These are phyloP conservation scores for Gastrolobium bilobum DNA, from an alignment of 306 rosid species.

Conservation along the genomic window DNA sequence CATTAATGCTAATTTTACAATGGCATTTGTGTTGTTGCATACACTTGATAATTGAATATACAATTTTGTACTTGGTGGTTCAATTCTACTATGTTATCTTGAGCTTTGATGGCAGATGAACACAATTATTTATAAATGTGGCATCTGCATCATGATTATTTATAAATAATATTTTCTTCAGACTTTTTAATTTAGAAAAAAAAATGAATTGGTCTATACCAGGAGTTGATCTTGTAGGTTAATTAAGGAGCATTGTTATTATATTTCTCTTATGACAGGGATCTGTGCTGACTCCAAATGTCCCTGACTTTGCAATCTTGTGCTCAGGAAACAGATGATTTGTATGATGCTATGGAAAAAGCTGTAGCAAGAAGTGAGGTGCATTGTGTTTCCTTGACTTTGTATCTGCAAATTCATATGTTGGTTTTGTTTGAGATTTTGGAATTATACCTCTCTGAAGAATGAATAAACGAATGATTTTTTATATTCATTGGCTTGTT, in stretches of 20 bases:
- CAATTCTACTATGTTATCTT: conserved; percentile 20
- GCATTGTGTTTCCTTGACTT: conserved; percentile 49
- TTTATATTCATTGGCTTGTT: conserved; percentile 1
- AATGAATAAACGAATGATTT: conserved; percentile 23
- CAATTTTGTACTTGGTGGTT: conserved; percentile 36
- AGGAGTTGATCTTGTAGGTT: conserved; percentile 56
- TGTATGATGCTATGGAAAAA: conserved; percentile 86
- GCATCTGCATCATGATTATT: conserved; percentile 33
- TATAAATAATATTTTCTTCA: conserved; percentile 15
- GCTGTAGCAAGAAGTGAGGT: conserved; percentile 96
- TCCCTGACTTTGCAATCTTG: conserved; percentile 93
- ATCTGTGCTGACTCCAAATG: conserved; percentile 72
- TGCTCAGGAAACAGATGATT: conserved; percentile 95
- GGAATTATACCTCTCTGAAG: conserved; percentile 29
- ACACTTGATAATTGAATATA: conserved; percentile 37
- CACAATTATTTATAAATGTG: conserved; percentile 19
- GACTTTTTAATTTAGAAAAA: conserved; percentile 44
- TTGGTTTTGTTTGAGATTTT: conserved; percentile 34
- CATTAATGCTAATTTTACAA: conserved; percentile 13
- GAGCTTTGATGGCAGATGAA: conserved; percentile 33
- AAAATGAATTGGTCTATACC: conserved; percentile 51
- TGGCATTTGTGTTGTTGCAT: conserved; percentile 31
- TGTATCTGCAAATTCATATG: conserved; percentile 30
- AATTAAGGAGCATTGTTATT: conserved; percentile 66
- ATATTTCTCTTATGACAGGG: conserved; percentile 72